Base-by-base conservation (phyloP, 2,329 filamentous ascomycete species). In the Neofusicoccum sp. region DNA sequence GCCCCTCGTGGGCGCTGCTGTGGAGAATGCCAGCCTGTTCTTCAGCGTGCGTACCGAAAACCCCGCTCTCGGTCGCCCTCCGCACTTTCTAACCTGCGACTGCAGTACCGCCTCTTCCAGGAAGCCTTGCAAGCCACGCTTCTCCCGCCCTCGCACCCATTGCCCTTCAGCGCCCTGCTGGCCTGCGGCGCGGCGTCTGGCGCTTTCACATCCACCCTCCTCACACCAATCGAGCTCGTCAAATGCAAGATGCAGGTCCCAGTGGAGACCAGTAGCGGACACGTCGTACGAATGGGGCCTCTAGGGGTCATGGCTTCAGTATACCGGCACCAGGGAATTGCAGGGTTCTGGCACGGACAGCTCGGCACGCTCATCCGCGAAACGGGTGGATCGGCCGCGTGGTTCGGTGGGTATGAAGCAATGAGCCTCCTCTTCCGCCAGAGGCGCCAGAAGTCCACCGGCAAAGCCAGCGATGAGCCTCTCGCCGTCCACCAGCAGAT, bases 241-340 rank as follows among this genome's bases (percentile, higher is more conserved):
- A 99, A 99, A 78, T 99, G 95, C 84, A 96, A 95, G 77, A 96
- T 99, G 78, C 95, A 99, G 75, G 93, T 93, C 0, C 91, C 84
- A 14, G 60, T 78, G 4, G 71, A 77, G 49, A 72, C 78, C 1
- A 71, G 74, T 71, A 26, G 70, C 69, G 53, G 60, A 11, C 38
- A 45, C 34, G 54, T 47, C 20, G 2, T 74, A 74, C 3, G 79
- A 78, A 82, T 89, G 4, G 84, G 84, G 1, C 88, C 92, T 0
- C 71, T 90, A 11, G 77, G 84, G 4, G 86, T 97, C 43, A 89
- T 98, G 44, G 81, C 83, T 28, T 86, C 92, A 30, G 86, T 98
- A 7, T 96, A 91, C 70, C 87, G 86, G 7, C 87, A 92, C 67
- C 87, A 96, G 65, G 95, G 95, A 1, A 61, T 98, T 6, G 77